Conservation (phyloP, 805 yeast genomes). For the Yarrowia alimentaria region DNA sequence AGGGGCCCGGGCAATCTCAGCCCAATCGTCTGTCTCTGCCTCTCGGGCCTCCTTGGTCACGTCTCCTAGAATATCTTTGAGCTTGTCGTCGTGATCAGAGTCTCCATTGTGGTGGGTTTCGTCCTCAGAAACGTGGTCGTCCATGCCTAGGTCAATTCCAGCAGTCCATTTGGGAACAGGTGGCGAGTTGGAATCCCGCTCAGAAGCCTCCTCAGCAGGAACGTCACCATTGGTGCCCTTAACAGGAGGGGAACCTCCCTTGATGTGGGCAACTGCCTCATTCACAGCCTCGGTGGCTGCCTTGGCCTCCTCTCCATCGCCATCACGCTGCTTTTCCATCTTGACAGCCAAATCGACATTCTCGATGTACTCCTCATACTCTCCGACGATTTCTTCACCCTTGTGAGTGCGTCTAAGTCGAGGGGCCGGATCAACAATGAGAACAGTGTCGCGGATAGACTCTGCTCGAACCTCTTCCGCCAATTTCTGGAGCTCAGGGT, state of each 20-base stretch:
- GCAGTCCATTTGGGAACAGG: slow-evolving; percentile 1
- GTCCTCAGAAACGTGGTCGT: background rate
- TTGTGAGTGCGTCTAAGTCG: slow-evolving; percentile 77
- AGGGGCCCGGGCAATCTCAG: slow-evolving; percentile 1
- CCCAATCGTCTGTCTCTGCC: slow-evolving; percentile 32
- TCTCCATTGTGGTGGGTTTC: background rate
- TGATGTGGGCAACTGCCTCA: too few species aligned
- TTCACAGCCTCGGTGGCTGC: background rate
- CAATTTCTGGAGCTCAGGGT: slow-evolving; percentile 67
- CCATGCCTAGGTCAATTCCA: slow-evolving; percentile 1
- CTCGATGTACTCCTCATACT: slow-evolving; percentile 41
- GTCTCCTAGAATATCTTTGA: slow-evolving; percentile 30
- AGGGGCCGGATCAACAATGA: slow-evolving; percentile 59
- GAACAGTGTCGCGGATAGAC: slow-evolving; percentile 63
- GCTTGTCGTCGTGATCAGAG: slow-evolving; percentile 30
- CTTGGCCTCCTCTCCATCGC: slow-evolving; percentile 31
- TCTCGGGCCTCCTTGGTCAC: slow-evolving; percentile 17
- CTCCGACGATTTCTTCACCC: slow-evolving; percentile 80
- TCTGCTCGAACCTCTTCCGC: slow-evolving; percentile 72
- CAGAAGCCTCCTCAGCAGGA: background rate
- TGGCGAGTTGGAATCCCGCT: background rate
- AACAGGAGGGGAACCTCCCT: too few species aligned
- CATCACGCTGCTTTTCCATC: slow-evolving; percentile 5
- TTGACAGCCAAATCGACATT: slow-evolving; percentile 13
- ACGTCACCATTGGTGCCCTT: too few species aligned